phyloP scores from a whole-genome alignment of 2,329 filamentous ascomycete genomes.

The Alternaria sp. region DNA sequence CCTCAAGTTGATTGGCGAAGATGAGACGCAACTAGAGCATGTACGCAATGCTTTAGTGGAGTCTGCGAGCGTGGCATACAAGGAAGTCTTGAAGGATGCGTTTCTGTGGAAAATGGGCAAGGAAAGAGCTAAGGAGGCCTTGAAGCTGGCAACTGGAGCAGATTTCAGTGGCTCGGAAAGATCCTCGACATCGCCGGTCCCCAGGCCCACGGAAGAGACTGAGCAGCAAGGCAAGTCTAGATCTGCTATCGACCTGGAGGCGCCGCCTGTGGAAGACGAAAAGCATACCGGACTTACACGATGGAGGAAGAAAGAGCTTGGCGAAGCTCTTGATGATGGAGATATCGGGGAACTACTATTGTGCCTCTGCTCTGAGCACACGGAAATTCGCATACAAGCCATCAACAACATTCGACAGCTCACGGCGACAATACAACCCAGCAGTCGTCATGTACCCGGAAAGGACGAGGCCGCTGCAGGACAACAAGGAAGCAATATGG shows the following conservation, averaged over 20 bases:
- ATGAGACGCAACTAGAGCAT: constrained; percentile 35
- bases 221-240: constrained; percentile 20
- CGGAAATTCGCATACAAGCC: constrained; percentile 81
- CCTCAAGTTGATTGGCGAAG: constrained; percentile 48
- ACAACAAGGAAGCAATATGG: constrained; percentile 51
- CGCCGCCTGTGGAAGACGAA: constrained; percentile 52
- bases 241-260: constrained; percentile 38
- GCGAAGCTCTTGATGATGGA: constrained; percentile 81
- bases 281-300: constrained; percentile 59
- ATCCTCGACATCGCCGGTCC: constrained; percentile 39
- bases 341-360: constrained; percentile 74
- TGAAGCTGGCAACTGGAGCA: constrained; percentile 45
- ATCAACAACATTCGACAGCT: constrained; percentile 72
- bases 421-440: constrained; percentile 59
- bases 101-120: constrained; percentile 51
- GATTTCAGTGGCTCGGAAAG: constrained; percentile 48
- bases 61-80: constrained; percentile 38
- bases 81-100: constrained; percentile 44
- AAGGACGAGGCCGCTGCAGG: constrained; percentile 5
- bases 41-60: constrained; percentile 42
- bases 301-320: constrained; percentile 80
- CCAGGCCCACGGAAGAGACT: constrained; percentile 25
- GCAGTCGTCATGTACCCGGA: constrained; percentile 8
- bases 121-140: constrained; percentile 45
- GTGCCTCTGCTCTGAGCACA: constrained; percentile 77